Evolutionary conservation across 2,329 filamentous ascomycete genomes (phyloP), one percentile per base, ranked within the genome.

Genomic region (Colletotrichum karsti): DNA sequence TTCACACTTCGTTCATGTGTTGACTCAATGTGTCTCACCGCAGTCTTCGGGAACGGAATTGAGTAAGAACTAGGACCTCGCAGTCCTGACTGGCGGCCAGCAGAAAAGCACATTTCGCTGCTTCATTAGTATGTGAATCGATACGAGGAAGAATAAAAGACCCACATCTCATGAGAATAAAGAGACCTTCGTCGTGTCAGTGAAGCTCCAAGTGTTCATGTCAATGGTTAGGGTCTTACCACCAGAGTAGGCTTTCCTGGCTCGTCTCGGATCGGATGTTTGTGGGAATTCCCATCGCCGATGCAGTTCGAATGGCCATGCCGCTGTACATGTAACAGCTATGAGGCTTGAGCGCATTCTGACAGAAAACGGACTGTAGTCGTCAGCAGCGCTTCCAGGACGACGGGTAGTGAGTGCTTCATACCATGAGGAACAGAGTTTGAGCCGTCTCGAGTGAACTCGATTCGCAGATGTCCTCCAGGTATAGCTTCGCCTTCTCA

Each of bases 301-400:
- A 70, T 3, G 77, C 77, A 18, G 76, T 77, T 30, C 77, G 69
- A 4, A 75, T 74, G 53, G 77, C 76, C 75, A 77, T 78, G 3
- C 77, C 77, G 59, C 74, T 77, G 61, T 78, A 77, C 73, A 78
- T 75, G 68, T 76, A 78, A 63, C 76, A 78, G 61, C 73, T 74
- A 69, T 79, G 77, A 9, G 76, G 76, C 28, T 76, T 75, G 22
- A 78, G 48, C 6, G 77, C 75, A 59, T 78, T 75, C 59, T 78
- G 77, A 44, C 74, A 77, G 54, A 75, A 78, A 10, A 77, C 54
- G 5, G 72, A 72, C 72, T 73, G 28, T 13, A 42, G 37, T 46
- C 9, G 42, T 48, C 8, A 44, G 42, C n/a, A 22, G 20, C 8
- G 28, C n/a, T 22, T 12, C 13, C n/a, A 12, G 8, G 37, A 7